Evolutionary conservation across 1,139 yeast genomes (phyloP).

Genomic region (Sugiyamaella paludigena): DNA sequence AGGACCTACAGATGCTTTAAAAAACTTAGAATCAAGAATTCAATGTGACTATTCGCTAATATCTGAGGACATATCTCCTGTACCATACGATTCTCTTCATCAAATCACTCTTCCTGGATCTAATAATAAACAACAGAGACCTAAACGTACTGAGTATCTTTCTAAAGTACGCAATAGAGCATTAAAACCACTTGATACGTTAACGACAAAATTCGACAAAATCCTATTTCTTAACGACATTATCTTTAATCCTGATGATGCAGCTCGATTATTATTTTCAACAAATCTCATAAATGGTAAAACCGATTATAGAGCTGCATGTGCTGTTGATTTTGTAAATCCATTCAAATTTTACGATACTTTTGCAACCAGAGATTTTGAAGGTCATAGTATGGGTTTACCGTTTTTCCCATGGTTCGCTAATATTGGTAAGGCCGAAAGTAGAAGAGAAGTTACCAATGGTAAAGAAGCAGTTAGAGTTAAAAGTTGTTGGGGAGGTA

Average conservation of each 20-base stretch:
- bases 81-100: slow-evolving; percentile 7
- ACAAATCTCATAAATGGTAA: slow-evolving; percentile 18
- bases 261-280: slow-evolving; percentile 18
- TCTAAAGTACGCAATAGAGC: slow-evolving; percentile 22
- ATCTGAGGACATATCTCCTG: slow-evolving; percentile 16
- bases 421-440: slow-evolving; percentile 16
- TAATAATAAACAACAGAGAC: slow-evolving; percentile 4
- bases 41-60: slow-evolving; percentile 16
- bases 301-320: slow-evolving; percentile 21
- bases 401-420: slow-evolving; percentile 23
- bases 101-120: slow-evolving; percentile 9
- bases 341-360: slow-evolving; percentile 23
- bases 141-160: slow-evolving; percentile 20
- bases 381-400: slow-evolving; percentile 21
- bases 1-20: slow-evolving; percentile 17
- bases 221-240: slow-evolving; percentile 21
- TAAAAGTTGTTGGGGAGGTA: slow-evolving; percentile 24
- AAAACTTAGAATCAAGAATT: slow-evolving; percentile 10
- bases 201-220: slow-evolving; percentile 13
- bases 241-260: slow-evolving; percentile 20
- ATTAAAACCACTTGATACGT: slow-evolving; percentile 14
- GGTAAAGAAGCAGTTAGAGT: slow-evolving; percentile 22
- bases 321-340: slow-evolving; percentile 23
- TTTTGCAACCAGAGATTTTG: slow-evolving; percentile 22
- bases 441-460: slow-evolving; percentile 18